Base-by-base conservation (phyloP, 2,329 filamentous ascomycete species). In the Claviceps sp. region DNA sequence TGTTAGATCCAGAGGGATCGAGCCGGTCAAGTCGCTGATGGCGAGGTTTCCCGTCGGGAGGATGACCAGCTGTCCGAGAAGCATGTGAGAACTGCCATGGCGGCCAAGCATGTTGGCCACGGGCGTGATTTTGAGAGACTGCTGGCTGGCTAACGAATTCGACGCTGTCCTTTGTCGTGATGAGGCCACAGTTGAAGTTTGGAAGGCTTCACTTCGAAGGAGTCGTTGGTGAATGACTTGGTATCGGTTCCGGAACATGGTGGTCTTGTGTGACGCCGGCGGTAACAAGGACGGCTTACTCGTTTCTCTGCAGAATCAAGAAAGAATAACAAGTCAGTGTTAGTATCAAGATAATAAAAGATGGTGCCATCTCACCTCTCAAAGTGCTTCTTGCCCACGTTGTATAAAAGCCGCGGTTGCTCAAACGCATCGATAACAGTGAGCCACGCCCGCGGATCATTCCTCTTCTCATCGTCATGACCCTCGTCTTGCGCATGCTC, bases 181-280 rank as follows among this genome's bases (percentile, higher is more conserved):
- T 2, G 77, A 76, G 7, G 84, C 79, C 52, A 95, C 82, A 20
- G 85, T 76, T 1, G 89, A 88, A 20, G 82, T 82, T 65, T 96
- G 90, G 60, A 98, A 98, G 20, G 87, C 84, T 67, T 96, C 89
- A 63, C 96, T 96, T 48, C 93, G 84, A 42, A 97, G 78, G 18
- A 97, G 78, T 18, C 93, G 84, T 66, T 97, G 91, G 65, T 96
- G 86, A 49, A 97, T 85, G 51, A 97, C 78, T 60, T 95, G 86
- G 66, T 94, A 97, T 56, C 90, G 80, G 65, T 96, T 90, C 57
- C 89, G 81, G 69, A 96, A 96, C 45, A 93, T 73, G 3, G 81
- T 74, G 1, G 88, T 95, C 67, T 95, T 95, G 62, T 90, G 85
- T 5, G 82, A 79, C 16, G 88, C 82, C 8, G 79, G 73, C 0